These are phyloP conservation scores for Magnolia sinica DNA, from an alignment of 164 flowering plant genomes.

Conservation along the genomic window DNA sequence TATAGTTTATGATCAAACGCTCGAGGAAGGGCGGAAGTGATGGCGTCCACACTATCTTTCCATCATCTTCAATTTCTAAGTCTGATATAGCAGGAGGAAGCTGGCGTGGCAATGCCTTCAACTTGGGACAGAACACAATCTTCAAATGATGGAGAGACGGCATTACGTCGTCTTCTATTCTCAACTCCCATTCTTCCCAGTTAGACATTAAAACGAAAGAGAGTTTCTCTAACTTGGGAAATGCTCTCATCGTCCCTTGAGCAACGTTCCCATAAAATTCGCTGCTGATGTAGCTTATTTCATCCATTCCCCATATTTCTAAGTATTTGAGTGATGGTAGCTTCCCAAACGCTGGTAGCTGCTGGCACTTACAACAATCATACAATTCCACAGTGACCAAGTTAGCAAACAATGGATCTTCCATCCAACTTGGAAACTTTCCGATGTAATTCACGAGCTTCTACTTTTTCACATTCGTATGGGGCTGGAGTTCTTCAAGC, in stretches of 20 bases:
- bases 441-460: neutral
- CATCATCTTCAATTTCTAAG: neutral
- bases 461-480: neutral
- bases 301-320: neutral
- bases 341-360: neutral
- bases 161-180: neutral
- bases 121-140: neutral
- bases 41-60: neutral
- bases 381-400: neutral
- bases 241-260: neutral
- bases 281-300: neutral
- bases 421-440: conserved; percentile 7
- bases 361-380: neutral
- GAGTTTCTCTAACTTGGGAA: conserved; percentile 2
- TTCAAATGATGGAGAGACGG: neutral
- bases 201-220: neutral
- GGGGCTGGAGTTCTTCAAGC: neutral
- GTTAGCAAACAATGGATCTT: neutral
- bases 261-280: conserved; percentile 3
- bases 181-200: conserved; percentile 10
- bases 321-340: neutral
- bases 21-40: neutral
- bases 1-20: neutral
- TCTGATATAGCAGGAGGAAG: neutral
- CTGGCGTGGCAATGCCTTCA: neutral